phyloP scores from a whole-genome alignment of 495 filamentous ascomycete genomes.

The Hypomontagnella submonticulosa region DNA sequence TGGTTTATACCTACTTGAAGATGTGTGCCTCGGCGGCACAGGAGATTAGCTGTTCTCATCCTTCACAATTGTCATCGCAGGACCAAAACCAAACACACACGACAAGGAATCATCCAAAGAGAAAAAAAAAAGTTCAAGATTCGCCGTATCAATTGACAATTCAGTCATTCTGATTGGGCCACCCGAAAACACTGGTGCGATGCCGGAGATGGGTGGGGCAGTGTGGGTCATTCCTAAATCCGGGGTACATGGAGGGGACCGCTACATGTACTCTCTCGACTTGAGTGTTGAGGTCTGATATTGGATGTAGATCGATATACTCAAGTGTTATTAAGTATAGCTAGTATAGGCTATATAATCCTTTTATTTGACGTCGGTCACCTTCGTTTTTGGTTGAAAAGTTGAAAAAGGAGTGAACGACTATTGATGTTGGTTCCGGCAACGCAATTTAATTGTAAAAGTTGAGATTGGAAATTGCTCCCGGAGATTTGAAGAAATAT shows the following conservation, averaged over 20 bases:
- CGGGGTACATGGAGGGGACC: constrained; percentile 25
- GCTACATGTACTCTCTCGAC: no score
- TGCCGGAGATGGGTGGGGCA: constrained; percentile 31
- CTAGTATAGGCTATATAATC: no score
- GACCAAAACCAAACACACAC: constrained; percentile 21
- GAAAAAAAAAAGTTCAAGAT: constrained; percentile 28
- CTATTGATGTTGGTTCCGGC: no score
- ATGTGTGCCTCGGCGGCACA: constrained; percentile 44
- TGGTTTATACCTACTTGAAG: constrained; percentile 38
- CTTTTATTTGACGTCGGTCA: no score
- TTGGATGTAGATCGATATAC: no score
- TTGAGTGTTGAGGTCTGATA: no score
- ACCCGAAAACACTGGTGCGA: constrained; percentile 30
- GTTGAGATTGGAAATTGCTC: no score
- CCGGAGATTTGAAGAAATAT: no score
- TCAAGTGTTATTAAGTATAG: no score
- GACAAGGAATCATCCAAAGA: constrained; percentile 16
- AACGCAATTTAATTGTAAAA: no score
- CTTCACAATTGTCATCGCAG: constrained; percentile 39
- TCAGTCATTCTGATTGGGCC: constrained; percentile 31
- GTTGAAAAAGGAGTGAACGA: no score
- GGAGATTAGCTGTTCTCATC: constrained; percentile 47
- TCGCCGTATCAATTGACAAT: constrained; percentile 33
- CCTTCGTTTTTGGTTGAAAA: no score
- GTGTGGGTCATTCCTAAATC: constrained; percentile 21